Evolutionary conservation across 345 rosid species (phyloP), one percentile per base, ranked within the genome.

Genomic region (Citrus mangshanensis): DNA sequence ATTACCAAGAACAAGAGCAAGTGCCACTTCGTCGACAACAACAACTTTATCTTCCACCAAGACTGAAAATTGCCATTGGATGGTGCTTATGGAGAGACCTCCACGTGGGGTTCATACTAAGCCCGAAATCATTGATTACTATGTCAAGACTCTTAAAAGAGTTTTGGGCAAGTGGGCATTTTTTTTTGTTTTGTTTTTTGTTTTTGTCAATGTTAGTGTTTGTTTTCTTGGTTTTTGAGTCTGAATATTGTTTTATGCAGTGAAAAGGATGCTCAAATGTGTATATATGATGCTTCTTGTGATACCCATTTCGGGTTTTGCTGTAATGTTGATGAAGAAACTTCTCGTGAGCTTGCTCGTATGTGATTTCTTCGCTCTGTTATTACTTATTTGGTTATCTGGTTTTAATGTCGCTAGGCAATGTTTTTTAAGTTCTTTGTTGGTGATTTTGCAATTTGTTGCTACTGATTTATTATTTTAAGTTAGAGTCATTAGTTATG

Each of bases 261-360:
- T 77, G 85, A 89, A 83, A 87, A 81, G 58, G 97, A 92, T 84
- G 98, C 98, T 71, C 93, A 93, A 76, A 86, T 85, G 90, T 84
- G 92, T 84, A 88, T 93, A 55, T 95, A 92, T 59, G 87, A 91
- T 80, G 89, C 84, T 81, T 95, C 90, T 76, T 76, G 72, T 49
- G 87, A 89, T 80, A 80, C 83, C 62, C 87, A 81, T 72, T 93
- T 91, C 73, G 94, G 94, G 19, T 95, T 95, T 85, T 88, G 92
- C 69, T 95, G 98, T 78, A 87, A 91, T 37, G 79, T 93, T 37
- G 91, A 89, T 82, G 92, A 91, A 85, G 82, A 84, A n/a, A 79
- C 90, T 76, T 90, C 95, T 80, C 82, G 68, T 61, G 81, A 84
- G 77, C 94, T 95, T 75, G 81, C 89, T 72, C 16, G 95, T 92